Conservation (phyloP, 768 basidiomycete genomes). For the Russula sp. region DNA sequence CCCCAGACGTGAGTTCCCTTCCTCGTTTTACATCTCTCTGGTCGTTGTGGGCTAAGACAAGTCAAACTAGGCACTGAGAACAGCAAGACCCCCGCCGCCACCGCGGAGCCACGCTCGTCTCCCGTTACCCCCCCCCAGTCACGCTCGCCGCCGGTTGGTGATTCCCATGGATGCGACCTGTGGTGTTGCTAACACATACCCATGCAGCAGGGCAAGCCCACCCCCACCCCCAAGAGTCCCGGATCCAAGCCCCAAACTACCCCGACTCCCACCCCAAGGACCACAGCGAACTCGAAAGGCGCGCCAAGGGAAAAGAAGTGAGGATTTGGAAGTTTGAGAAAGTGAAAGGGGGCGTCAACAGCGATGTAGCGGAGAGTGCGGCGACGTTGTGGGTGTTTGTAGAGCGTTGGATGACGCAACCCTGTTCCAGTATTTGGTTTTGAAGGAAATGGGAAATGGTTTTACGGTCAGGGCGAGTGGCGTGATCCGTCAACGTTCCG, state of each 20-base stretch:
- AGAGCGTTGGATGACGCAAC: no score
- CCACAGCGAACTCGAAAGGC: not conserved
- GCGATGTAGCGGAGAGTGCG: no score
- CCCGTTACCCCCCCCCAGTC: no score
- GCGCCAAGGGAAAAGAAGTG: not conserved
- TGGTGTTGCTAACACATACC: not conserved
- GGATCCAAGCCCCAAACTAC: not conserved
- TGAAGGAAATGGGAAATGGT: no score
- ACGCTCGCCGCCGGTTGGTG: not conserved
- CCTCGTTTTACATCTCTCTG: not conserved
- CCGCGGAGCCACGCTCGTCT: not conserved
- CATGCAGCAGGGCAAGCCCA: not conserved
- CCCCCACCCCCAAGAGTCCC: not conserved
- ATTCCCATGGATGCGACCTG: not conserved
- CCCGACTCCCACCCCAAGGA: not conserved
- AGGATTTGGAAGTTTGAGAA: no score
- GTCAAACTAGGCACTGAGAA: not conserved
- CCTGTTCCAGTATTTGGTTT: no score
- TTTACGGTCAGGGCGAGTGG: no score
- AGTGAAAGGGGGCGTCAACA: no score
- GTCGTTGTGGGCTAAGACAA: not conserved
- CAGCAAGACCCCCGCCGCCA: not conserved
- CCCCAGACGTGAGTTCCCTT: slow-evolving; percentile 3
- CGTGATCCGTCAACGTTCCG: not conserved
- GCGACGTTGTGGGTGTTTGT: no score